A percentile compares a stretch with the other conserved stretches of the same genome.
Conservation (phyloP, 768 basidiomycete species). For the Calocybe gangraenosa region DNA sequence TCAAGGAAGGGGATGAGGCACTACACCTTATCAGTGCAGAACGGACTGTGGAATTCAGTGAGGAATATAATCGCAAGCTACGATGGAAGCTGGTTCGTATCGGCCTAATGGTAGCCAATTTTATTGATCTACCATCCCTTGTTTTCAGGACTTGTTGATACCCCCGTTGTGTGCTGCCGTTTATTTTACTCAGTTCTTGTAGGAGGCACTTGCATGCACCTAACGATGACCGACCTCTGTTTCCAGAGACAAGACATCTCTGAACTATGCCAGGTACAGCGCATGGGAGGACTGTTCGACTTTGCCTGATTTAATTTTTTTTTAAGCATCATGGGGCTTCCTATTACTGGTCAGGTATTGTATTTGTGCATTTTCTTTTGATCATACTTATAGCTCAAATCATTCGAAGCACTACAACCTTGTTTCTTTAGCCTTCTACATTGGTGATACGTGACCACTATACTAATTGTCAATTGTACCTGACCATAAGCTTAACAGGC, state of each 20-base stretch:
- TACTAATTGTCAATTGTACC: neutral
- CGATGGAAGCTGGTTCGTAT: constrained; percentile 52
- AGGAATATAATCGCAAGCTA: constrained; percentile 55
- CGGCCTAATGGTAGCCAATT: neutral
- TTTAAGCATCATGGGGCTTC: constrained; percentile 59
- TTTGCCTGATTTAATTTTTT: neutral
- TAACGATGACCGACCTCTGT: neutral
- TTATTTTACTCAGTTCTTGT: constrained; percentile 68
- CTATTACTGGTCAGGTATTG: constrained; percentile 54
- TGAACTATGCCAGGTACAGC: constrained; percentile 63
- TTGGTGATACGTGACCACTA: constrained; percentile 27
- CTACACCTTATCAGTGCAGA: constrained; percentile 55
- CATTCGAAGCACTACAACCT: constrained; percentile 53
- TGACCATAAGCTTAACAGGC: constrained; percentile 27
- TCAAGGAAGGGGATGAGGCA: constrained; percentile 53
- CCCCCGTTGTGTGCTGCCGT: constrained; percentile 58
- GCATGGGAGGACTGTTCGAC: neutral
- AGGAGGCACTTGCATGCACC: constrained; percentile 13
- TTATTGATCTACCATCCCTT: neutral
- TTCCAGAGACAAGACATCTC: constrained; percentile 60
- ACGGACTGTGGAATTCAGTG: constrained; percentile 47
- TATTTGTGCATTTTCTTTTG: neutral
- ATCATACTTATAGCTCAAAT: constrained; percentile 7
- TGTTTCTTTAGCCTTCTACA: constrained; percentile 60
- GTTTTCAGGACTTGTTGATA: constrained; percentile 42